Evolutionary conservation across 169 alveolate genomes (phyloP), one percentile per base, ranked within the genome.

Genomic region (Plasmodium vivax): DNA sequence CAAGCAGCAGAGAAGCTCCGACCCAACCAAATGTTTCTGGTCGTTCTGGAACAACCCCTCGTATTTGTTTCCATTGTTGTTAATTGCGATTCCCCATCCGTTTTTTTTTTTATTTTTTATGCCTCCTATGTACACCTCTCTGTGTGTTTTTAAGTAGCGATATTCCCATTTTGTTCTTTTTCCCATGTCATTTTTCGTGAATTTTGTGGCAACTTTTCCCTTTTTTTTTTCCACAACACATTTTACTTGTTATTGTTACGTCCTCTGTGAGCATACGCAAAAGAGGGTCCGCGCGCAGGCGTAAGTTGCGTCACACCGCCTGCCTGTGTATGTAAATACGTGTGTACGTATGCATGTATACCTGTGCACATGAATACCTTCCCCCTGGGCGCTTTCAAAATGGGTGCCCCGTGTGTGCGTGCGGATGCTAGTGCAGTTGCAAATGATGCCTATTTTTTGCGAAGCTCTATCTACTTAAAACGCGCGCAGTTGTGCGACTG

Each of bases 71-170:
- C 97, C 97, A 47, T 90, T 90, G 51, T 90, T 90, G 88, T 95
- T 95, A 27, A 95, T 81, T 34, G 79, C 71, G 36, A 95, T 94
- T 27, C 97, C 97, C 97, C 97, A 95, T 36, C 97, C 97, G 72
- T 95, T 87, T 83, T 93, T 92, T 75, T 93, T 93, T 68, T 81
- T 71, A 71, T 90, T 73, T 79, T 90, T 27, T 80, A 90, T 58
- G 41, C 56, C 38, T 38, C 94, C 94, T 80, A 90, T 90, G 72
- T 38, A 90, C 12, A 90, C 91, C 3, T 83, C 94, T 71, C 54
- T 80, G 34, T 8, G 32, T 80, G 84, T 90, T 74, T n/a, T 90
- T 68, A 90, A n/a, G 51, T 90, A 90, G 68, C 82, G 32, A 16
- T 90, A 56, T 58, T 58, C 83, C 68, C 83, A 79, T 90, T 23